These are phyloP conservation scores for Colletotrichum sp. DNA, from an alignment of 2,329 filamentous ascomycete genomes.

Conservation along the genomic window DNA sequence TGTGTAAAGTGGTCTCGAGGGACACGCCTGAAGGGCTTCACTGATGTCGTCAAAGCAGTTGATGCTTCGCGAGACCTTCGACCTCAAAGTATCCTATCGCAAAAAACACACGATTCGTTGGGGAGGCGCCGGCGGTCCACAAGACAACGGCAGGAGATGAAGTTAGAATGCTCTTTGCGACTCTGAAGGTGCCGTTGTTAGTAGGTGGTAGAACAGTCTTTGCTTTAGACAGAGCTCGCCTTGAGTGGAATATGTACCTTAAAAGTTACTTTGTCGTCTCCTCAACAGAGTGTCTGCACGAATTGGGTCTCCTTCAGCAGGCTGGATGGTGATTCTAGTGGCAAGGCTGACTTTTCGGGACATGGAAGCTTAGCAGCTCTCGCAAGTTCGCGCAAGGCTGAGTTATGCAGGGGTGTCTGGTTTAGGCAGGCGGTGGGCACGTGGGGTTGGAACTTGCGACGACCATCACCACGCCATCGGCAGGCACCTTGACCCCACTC, in stretches of 20 bases:
- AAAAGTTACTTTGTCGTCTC: neutral
- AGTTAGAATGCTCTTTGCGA: neutral
- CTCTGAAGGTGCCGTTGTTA: neutral
- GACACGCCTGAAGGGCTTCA: neutral
- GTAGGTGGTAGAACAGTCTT: neutral
- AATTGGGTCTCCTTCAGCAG: constrained; percentile 7
- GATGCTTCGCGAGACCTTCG: neutral
- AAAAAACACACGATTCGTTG: neutral
- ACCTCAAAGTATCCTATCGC: neutral
- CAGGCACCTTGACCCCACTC: neutral
- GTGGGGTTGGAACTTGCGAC: constrained; percentile 9
- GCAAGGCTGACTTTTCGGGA: constrained; percentile 17
- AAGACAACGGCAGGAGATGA: neutral
- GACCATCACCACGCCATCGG: neutral
- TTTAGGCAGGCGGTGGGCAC: constrained; percentile 9
- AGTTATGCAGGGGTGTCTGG: constrained; percentile 20
- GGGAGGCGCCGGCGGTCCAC: neutral
- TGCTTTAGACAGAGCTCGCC: neutral
- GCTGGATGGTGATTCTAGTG: neutral
- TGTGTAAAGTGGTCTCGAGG: neutral
- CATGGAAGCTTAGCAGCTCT: constrained; percentile 8
- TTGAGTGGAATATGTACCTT: neutral
- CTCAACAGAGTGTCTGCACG: neutral
- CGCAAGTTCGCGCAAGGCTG: constrained; percentile 19
- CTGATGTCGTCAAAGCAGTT: neutral